phyloP scores from a whole-genome alignment of 2,329 filamentous ascomycete genomes.

The Arthrobotrys entomopaga region DNA sequence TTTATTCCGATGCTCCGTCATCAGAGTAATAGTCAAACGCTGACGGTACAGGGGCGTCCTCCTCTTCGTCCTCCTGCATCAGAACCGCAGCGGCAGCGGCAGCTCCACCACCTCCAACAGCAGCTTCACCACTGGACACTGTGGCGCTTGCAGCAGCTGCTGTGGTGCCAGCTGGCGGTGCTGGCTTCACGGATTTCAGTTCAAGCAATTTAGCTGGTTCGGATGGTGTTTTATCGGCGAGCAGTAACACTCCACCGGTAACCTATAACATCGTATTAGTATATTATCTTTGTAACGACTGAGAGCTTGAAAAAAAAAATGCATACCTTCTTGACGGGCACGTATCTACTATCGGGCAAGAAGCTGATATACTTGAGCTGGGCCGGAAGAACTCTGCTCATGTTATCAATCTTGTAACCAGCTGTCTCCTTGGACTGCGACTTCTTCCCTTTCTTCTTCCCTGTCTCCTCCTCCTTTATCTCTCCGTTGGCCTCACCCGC shows the following conservation, averaged over 20 bases:
- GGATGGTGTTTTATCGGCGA: slow-evolving; percentile 82
- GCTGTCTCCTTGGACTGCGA: slow-evolving; percentile 95
- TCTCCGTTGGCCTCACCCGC: slow-evolving; percentile 70
- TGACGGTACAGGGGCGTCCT: slow-evolving; percentile 75
- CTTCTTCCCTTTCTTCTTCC: slow-evolving; percentile 80
- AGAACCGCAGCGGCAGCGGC: slow-evolving; percentile 78
- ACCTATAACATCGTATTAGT: slow-evolving; percentile 68
- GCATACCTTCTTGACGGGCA: slow-evolving; percentile 87
- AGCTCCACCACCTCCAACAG: slow-evolving; percentile 63
- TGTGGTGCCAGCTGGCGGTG: slow-evolving; percentile 53
- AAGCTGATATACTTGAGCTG: slow-evolving; percentile 98
- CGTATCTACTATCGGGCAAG: slow-evolving; percentile 81
- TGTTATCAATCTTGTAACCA: slow-evolving; percentile 94
- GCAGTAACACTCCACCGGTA: slow-evolving; percentile 91
- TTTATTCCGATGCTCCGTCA: slow-evolving; percentile 66
- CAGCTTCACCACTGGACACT: slow-evolving; percentile 67
- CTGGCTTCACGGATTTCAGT: slow-evolving; percentile 84
- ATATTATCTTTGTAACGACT: neutral
- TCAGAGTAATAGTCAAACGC: slow-evolving; percentile 85
- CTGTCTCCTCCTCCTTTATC: slow-evolving; percentile 70
- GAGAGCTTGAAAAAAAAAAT: slow-evolving; percentile 9
- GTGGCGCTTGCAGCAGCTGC: slow-evolving; percentile 61
- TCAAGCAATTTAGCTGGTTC: slow-evolving; percentile 85
- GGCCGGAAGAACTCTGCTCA: slow-evolving; percentile 89
- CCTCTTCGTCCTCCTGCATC: slow-evolving; percentile 79